Percentiles rank a stretch among this genome's conserved stretches.
phyloP scores from a whole-genome alignment of 2,329 filamentous ascomycete genomes.

The Aspergillus candidus region DNA sequence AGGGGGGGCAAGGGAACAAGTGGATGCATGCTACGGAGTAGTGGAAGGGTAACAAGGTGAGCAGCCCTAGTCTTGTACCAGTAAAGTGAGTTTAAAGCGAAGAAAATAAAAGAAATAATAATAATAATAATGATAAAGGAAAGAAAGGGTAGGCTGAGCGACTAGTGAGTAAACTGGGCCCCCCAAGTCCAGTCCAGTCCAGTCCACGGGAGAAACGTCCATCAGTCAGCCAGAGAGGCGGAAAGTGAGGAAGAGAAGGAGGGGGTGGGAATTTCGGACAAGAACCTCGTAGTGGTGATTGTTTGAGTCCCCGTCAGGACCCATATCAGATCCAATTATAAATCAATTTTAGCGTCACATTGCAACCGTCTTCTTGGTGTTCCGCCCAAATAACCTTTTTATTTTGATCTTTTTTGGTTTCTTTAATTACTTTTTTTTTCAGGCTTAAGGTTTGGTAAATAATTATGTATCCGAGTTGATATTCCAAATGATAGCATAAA shows the following conservation, averaged over 20 bases:
- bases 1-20: constrained; percentile 17
- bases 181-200: constrained; percentile 4
- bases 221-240: constrained; percentile 1
- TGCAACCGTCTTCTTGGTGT: constrained; percentile 23
- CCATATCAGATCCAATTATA: constrained; percentile 34
- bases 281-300: constrained; percentile 8
- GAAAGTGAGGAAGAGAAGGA: constrained; percentile 6
- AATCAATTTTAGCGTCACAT: constrained; percentile 25
- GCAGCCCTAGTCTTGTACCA: constrained; percentile 13
- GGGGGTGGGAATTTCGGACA: constrained; percentile 9
- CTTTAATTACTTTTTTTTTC: neutral
- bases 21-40: constrained; percentile 25
- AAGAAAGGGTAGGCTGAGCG: neutral
- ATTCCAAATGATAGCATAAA: too few species aligned
- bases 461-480: too few species aligned
- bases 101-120: too few species aligned
- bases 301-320: constrained; percentile 18
- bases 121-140: too few species aligned
- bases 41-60: constrained; percentile 17
- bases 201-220: constrained; percentile 8
- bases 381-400: constrained; percentile 8
- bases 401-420: constrained; percentile 4
- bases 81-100: neutral
- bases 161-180: neutral
- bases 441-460: too few species aligned